phyloP scores from a whole-genome alignment of 2,329 filamentous ascomycete genomes.

The Graphiopsis chlorocephala region DNA sequence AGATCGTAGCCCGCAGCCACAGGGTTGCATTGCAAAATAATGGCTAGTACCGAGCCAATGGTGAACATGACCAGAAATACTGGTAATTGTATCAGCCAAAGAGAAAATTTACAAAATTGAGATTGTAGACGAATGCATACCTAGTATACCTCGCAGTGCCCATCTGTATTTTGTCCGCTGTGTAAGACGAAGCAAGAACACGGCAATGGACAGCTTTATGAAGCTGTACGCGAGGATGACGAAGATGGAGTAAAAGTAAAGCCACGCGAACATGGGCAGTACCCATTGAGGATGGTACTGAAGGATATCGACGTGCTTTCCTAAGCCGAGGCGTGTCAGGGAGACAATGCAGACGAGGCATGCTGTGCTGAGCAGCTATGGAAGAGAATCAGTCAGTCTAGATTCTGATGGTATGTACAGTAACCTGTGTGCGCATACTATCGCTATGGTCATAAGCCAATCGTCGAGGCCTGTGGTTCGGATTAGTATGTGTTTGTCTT shows the following conservation, averaged over 20 bases:
- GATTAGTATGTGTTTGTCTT: not conserved
- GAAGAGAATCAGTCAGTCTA: not conserved
- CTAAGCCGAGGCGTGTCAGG: not conserved
- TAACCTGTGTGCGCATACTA: not conserved
- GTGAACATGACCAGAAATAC: not conserved
- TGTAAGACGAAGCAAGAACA: not conserved
- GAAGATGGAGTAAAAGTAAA: not conserved
- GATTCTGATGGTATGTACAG: not conserved
- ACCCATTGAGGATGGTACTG: conserved; percentile 1
- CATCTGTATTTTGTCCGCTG: not conserved
- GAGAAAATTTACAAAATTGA: not conserved
- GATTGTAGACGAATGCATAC: not conserved
- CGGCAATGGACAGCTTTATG: conserved; percentile 5
- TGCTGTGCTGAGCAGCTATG: not conserved
- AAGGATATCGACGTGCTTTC: not conserved
- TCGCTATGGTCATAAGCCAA: not conserved
- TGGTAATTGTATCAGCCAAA: not conserved
- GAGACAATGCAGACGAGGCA: not conserved
- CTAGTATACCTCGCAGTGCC: not conserved
- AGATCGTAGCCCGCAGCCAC: conserved; percentile 2
- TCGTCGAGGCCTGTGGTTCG: not conserved
- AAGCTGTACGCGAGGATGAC: conserved; percentile 4
- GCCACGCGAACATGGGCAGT: not conserved
- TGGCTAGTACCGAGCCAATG: not conserved
- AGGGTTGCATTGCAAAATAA: conserved; percentile 2